Conservation (phyloP, 139 green algal species). For the Chlorella ohadii region DNA sequence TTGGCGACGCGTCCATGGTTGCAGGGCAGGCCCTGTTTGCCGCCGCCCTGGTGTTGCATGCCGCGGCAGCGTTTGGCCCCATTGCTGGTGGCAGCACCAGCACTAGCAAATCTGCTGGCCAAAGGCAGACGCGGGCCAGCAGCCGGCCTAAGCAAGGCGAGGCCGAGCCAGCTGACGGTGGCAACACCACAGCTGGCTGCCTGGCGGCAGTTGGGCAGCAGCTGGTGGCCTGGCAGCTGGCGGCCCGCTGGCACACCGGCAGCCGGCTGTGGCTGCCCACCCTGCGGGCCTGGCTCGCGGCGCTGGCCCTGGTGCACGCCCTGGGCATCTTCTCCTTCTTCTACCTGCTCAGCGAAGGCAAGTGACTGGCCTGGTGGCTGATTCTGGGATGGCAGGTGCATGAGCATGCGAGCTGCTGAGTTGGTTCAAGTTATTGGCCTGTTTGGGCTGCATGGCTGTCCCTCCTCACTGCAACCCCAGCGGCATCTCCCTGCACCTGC, state of each 20-base stretch:
- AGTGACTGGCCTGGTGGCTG: neutral
- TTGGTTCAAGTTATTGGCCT: too few relatives aligned
- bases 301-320: neutral
- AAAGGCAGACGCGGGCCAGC: too few relatives aligned
- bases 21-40: conserved; percentile 61
- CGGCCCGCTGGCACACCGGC: conserved; percentile 1
- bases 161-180: neutral
- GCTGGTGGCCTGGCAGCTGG: neutral
- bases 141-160: neutral
- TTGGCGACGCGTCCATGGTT: conserved; percentile 60
- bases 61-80: neutral
- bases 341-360: conserved; percentile 51
- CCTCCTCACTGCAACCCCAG: neutral
- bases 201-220: neutral
- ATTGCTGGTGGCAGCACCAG: neutral
- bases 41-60: conserved; percentile 49
- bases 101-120: too few relatives aligned
- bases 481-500: neutral
- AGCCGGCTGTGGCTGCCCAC: neutral
- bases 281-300: conserved; percentile 9
- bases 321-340: conserved; percentile 55
- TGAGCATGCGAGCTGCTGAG: too few relatives aligned
- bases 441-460: too few relatives aligned
- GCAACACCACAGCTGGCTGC: neutral
- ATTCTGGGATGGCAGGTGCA: too few relatives aligned